Evolutionary conservation across 495 filamentous ascomycete genomes (phyloP), one percentile per base, ranked within the genome.

Genomic region (Platismatia glauca): DNA sequence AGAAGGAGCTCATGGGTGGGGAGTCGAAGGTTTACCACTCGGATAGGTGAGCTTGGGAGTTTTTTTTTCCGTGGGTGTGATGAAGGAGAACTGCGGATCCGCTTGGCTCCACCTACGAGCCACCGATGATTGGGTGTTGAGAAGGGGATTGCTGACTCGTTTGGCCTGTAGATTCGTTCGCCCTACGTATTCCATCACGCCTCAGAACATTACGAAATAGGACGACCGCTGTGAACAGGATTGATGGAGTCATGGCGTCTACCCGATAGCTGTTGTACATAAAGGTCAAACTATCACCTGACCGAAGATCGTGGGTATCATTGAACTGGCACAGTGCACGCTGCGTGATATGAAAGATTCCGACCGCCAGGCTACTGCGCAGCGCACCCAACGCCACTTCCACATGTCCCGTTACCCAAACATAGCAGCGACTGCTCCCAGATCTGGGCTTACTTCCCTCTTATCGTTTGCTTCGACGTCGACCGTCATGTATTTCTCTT

Each of bases 1-100:
- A 97, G 82, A 89, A 89, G 82, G 86, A 89, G 76, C 78, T 98
- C 59, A 69, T 97, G 67, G 93, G 93, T 35, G 81, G 82, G 66
- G 88, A 93, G 75, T 80, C 79, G 31, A 84, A 83, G 70, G 82
- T 94, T 38, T 98, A 97, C 74, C 84, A 97, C 78, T 86, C 84
- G 64, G 91, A 95, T 68, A 78, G 87, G 92, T 95, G 80, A 52
- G 90, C 80, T 58, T 48, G 22, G 4, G 27, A 7, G 0, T n/a
- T 8, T 8, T 38, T 6, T n/a, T 34, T 34, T n/a, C 29, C 18
- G 12, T 39, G 33, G 13, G 3, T 27, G 22, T 1, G 6, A 37
- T 6, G 33, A 16, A 7, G 33, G 55, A n/a, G 55, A 8, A 15
- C n/a, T n/a, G 2, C 1, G 18, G 53, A 15, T 6, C 0, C 7